These are phyloP conservation scores for Uronychia binucleata DNA, from an alignment of 73 alveolate species.

Conservation along the genomic window DNA sequence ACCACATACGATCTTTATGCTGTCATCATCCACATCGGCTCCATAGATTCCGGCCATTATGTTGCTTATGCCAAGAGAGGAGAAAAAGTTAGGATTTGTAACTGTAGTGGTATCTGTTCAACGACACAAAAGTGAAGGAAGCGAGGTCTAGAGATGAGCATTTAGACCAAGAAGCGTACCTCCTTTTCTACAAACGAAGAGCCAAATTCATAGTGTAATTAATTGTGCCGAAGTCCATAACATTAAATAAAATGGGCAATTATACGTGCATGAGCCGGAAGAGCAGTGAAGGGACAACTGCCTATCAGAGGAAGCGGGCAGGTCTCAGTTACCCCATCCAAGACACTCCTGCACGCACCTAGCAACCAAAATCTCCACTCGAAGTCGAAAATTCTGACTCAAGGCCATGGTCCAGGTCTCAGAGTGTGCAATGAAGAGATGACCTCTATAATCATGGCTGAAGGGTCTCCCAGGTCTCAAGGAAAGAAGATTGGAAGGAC, in stretches of 20 bases:
- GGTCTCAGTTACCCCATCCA: no score
- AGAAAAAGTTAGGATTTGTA: background rate
- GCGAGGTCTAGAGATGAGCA: conserved; percentile 12
- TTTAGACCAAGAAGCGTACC: conserved; percentile 33
- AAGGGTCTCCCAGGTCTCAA: no score
- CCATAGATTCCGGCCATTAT: conserved; percentile 44
- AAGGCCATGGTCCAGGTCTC: no score
- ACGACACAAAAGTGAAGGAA: conserved; percentile 29
- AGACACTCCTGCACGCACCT: no score
- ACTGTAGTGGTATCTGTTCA: conserved; percentile 20
- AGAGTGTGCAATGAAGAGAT: no score
- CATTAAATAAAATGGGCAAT: background rate
- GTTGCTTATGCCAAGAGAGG: conserved; percentile 31
- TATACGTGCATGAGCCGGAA: background rate
- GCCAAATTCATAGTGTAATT: background rate
- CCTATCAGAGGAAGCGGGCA: no score
- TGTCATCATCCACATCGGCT: conserved; percentile 38
- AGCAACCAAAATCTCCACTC: no score
- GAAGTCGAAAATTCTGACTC: no score
- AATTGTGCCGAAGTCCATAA: background rate
- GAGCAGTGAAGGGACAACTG: no score
- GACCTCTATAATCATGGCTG: no score
- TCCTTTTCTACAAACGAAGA: conserved; percentile 27
- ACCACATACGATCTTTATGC: conserved; percentile 41
- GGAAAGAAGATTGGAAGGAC: no score